Evolutionary conservation across 108 stramenopile species (phyloP), one percentile per base, ranked within the genome.

Genomic region (Epipyxis sp.): DNA sequence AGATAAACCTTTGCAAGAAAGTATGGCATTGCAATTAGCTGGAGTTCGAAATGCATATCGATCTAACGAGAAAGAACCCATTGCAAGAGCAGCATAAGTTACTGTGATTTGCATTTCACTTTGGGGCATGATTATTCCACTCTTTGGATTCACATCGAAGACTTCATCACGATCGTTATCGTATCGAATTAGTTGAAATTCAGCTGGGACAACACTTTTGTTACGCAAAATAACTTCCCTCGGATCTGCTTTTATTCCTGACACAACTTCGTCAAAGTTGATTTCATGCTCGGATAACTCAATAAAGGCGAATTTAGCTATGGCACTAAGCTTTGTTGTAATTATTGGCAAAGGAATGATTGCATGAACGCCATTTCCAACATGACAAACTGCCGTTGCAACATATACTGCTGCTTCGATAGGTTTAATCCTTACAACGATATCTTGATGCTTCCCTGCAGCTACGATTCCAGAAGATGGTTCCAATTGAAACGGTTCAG

Each of bases 121-220:
- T 27, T 83, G 77, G 27, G 87, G 87, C 1, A 46, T 62, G 27
- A 89, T 69, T 2, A 84, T 43, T 16, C 82, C 83, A 1, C 32
- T 35, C 0, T 10, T 40, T 1, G 88, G 89, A 13, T 44, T 1
- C 50, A 89, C n/a, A 30, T 35, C 58, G 76, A 89, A 88, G 42
- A 87, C 85, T 0, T 87, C 59, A n/a, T 81, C 80, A 29, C 86
- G 68, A 59, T 89, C 87, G 6, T n/a, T 29, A 62, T 89, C 87
- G 2, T 82, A 61, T 1, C 86, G 79, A 16, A n/a, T 41, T 46
- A 83, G 13, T n/a, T 32, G 41, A 54, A 88, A 86, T 1, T 69
- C 44, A 10, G 88, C 88, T 6, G 80, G 88, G 20, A 89, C 89
- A 1, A 87, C 80, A 59, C 84, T 79, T 41, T 83, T 79, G 65